Evolutionary conservation across 129 eudicot genomes (phyloP).

Genomic region (Mikania micrantha): DNA sequence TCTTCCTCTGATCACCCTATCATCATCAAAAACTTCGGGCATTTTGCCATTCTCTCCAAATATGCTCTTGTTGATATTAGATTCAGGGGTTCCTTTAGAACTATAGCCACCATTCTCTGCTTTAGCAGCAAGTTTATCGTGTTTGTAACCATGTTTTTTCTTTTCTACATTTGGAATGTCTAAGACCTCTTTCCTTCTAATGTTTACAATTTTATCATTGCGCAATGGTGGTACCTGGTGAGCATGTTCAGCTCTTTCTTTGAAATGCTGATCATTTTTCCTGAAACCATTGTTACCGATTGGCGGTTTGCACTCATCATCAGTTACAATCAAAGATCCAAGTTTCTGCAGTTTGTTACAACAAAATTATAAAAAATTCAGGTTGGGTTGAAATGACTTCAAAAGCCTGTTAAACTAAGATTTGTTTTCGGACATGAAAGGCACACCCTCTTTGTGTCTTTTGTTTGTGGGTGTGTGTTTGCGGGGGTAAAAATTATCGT

Average conservation of each 20-base stretch:
- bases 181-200: slow-evolving; percentile 26
- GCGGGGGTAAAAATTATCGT: no score
- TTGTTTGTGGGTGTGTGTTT: no score
- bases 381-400: slow-evolving; percentile 1
- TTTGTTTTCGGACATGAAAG: not conserved
- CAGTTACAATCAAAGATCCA: slow-evolving; percentile 23
- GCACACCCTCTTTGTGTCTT: not conserved
- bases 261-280: slow-evolving; percentile 27
- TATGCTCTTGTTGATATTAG: slow-evolving; percentile 16
- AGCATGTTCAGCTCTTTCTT: slow-evolving; percentile 40
- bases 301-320: slow-evolving; percentile 26
- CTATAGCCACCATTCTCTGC: slow-evolving; percentile 13
- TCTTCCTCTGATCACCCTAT: slow-evolving; percentile 14
- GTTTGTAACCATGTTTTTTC: not conserved
- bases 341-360: slow-evolving; percentile 22
- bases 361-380: not conserved
- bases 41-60: not conserved
- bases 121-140: not conserved
- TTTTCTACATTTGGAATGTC: not conserved
- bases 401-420: not conserved
- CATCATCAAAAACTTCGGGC: slow-evolving; percentile 20
- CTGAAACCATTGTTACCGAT: slow-evolving; percentile 24
- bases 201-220: slow-evolving; percentile 14
- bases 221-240: slow-evolving; percentile 17
- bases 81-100: slow-evolving; percentile 2